Percentiles rank a stretch among this genome's conserved stretches.
Evolutionary conservation across 441 rosid genomes (phyloP).

Genomic region (Monsonia emarginata): DNA sequence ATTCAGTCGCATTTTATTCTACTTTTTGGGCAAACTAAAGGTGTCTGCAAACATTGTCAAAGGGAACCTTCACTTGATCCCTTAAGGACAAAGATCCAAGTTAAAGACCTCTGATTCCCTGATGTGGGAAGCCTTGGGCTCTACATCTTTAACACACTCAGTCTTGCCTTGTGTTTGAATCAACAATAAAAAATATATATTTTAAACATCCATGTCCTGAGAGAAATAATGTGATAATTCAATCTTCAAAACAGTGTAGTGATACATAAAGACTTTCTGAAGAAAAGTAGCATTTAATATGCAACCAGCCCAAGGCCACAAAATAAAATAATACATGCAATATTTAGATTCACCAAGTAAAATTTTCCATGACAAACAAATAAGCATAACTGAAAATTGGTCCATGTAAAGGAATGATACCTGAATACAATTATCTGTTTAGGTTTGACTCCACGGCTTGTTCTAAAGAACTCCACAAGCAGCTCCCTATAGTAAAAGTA

Average conservation of each 20-base stretch:
- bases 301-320: not conserved
- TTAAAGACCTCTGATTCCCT: not conserved
- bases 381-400: not conserved
- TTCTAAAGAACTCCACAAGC: conserved; percentile 52
- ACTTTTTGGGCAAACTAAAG: not conserved
- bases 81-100: not conserved
- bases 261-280: not conserved
- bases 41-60: not conserved
- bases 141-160: not conserved
- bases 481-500: conserved; percentile 46
- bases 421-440: conserved; percentile 77
- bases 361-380: not conserved
- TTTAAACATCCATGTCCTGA: not conserved
- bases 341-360: not conserved
- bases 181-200: conserved; percentile 1
- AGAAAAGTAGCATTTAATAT: not conserved
- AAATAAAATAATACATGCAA: not conserved
- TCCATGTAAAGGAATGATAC: conserved; percentile 22
- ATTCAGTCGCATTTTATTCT: not conserved
- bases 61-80: not conserved
- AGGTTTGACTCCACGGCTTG: conserved; percentile 52
- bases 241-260: not conserved
- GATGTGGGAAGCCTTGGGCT: not conserved
- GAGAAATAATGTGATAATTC: not conserved
- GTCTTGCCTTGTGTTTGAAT: not conserved